Base-by-base conservation (phyloP, 441 rosid species). In the Hura crepitans region DNA sequence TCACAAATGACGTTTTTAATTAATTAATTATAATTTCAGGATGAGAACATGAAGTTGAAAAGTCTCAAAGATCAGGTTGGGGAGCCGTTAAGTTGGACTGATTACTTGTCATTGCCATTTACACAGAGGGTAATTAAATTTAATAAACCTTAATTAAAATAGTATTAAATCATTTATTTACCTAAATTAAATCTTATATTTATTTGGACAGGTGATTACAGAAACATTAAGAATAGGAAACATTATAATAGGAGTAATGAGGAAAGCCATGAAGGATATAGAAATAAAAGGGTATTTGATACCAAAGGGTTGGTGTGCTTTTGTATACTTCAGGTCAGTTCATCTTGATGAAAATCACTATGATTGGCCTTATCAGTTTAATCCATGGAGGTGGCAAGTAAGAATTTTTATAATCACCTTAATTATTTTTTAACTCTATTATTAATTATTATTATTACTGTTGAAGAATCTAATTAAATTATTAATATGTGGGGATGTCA, bases 381-480 rank as follows among this genome's bases (percentile, higher is more conserved):
- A 92, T 79, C 99, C 99, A 15, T 92, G 96, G 99, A 92, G 97
- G 66, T 92, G 98, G 99, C 94, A 85, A 80, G 97, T 95, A 88
- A 84, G 87, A 66, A 15, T 35, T n/a, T n/a, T n/a, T n/a, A n/a
- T n/a, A n/a, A n/a, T n/a, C n/a, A n/a, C n/a, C n/a, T n/a, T n/a
- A n/a, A n/a, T n/a, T n/a, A n/a, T n/a, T n/a, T 37, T 7, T 58
- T 54, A 60, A 12, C 46, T 67, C 23, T 30, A 20, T 1, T 58
- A 30, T 15, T 39, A 31, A 64, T 9, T 63, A 9, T 18, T 45
- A 9, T 42, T 42, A 42, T 42, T 42, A 42, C 1, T 42, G 13
- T 42, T 42, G 2, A 9, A 9, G 12, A 9, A 9, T 35, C 33
- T 62, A 0, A 25, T 15, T 47, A 14, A 62, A 42, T 42, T 42